Percentiles rank a stretch among this genome's conserved stretches.
phyloP scores from a whole-genome alignment of 2,329 filamentous ascomycete genomes.

The Curvularia eragrostidis region DNA sequence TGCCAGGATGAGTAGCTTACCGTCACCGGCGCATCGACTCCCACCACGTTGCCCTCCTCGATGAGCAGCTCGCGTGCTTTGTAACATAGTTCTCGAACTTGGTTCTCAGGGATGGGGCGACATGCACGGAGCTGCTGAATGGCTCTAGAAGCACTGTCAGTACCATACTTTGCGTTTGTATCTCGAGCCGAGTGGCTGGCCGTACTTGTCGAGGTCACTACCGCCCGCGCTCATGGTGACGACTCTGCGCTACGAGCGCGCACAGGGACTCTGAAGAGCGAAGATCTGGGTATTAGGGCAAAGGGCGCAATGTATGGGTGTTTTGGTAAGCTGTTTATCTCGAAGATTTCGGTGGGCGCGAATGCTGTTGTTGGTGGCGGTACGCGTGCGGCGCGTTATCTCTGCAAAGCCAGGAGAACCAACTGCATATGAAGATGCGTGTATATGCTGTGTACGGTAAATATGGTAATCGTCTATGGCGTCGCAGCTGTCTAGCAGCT shows the following conservation, averaged over 20 bases:
- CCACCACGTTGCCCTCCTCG: conserved; percentile 96
- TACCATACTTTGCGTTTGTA: conserved; percentile 5
- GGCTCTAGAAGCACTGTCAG: conserved; percentile 64
- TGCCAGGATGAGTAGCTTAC: conserved; percentile 56
- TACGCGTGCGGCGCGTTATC: conserved; percentile 9
- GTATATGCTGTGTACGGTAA: not conserved
- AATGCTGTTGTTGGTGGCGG: conserved; percentile 14
- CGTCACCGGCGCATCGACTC: conserved; percentile 92
- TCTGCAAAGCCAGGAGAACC: not conserved
- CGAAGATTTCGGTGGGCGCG: conserved; percentile 12
- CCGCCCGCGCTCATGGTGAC: conserved; percentile 60
- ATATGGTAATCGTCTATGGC: conserved; percentile 2
- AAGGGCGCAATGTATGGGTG: conserved; percentile 2
- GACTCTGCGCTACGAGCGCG: conserved; percentile 26
- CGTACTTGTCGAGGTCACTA: conserved; percentile 92
- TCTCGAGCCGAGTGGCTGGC: conserved; percentile 30
- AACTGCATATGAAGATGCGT: not conserved
- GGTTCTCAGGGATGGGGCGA: conserved; percentile 90
- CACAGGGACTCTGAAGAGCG: conserved; percentile 4
- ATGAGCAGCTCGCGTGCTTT: conserved; percentile 95
- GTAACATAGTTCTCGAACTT: conserved; percentile 96
- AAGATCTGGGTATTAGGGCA: not conserved
- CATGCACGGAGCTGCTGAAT: conserved; percentile 96
- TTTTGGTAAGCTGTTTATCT: conserved; percentile 3
- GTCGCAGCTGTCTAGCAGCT: not conserved